A percentile compares a stretch with the other conserved stretches of the same genome.
These are phyloP conservation scores for Nitzschia sp. DNA, from an alignment of 108 stramenopile species.

Conservation along the genomic window DNA sequence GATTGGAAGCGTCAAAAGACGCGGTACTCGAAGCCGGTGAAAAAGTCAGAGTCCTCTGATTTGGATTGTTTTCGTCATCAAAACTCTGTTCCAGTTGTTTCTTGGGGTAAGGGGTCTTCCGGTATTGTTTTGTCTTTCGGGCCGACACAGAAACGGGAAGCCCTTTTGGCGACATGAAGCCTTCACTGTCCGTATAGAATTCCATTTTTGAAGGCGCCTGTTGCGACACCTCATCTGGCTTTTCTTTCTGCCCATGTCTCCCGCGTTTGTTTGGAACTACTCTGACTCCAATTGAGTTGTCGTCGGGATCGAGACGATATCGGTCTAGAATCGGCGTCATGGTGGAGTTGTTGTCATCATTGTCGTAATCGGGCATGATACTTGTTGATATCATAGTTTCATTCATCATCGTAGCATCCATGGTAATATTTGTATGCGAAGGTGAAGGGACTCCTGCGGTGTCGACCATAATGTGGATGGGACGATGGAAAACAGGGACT, in stretches of 20 bases:
- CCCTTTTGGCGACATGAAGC: conserved; percentile 20
- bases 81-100: conserved; percentile 13
- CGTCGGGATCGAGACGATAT: conserved; percentile 42
- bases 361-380: conserved; percentile 13
- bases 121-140: conserved; percentile 32
- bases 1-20: neutral
- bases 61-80: conserved; percentile 38
- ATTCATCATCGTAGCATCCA: conserved; percentile 42
- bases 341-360: conserved; percentile 30
- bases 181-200: neutral
- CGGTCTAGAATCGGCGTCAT: conserved; percentile 48
- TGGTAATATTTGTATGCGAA: conserved; percentile 39
- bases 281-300: conserved; percentile 39
- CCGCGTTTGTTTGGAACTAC: conserved; percentile 54
- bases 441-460: conserved; percentile 22
- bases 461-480: conserved; percentile 14
- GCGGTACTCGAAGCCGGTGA: neutral
- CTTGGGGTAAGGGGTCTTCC: conserved; percentile 41
- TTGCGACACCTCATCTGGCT: no score
- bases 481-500: conserved; percentile 8
- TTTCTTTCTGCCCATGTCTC: neutral
- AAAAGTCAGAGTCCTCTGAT: neutral
- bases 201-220: neutral
- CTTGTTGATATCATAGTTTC: conserved; percentile 20
- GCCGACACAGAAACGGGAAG: conserved; percentile 16